Percentiles rank a stretch among this genome's conserved stretches.
Conservation (phyloP, 345 rosid genomes). For the Microcos paniculata region DNA sequence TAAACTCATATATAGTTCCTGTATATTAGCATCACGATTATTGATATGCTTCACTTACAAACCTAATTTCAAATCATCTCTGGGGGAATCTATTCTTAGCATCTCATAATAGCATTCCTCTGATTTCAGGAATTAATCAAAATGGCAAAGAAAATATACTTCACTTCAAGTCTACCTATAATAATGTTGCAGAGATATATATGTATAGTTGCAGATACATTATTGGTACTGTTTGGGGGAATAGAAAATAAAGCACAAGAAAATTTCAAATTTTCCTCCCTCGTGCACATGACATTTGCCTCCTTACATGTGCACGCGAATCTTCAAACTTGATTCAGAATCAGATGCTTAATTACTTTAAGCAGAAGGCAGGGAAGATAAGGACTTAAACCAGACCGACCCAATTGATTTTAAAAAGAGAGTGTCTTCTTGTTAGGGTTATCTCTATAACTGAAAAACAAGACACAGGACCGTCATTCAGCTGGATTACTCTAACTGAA, state of each 20-base stretch:
- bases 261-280: no score
- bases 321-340: constrained; percentile 11
- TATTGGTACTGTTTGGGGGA: background rate
- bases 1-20: background rate
- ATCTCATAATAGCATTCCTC: background rate
- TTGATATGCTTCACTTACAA: background rate
- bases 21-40: background rate
- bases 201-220: background rate
- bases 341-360: constrained; percentile 14
- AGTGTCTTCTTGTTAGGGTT: constrained; percentile 18
- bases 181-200: background rate
- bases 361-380: background rate
- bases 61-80: background rate
- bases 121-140: background rate
- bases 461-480: constrained; percentile 12
- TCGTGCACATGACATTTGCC: constrained; percentile 3
- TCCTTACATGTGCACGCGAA: constrained; percentile 20
- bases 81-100: constrained; percentile 5
- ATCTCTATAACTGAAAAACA: constrained; percentile 13
- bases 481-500: background rate
- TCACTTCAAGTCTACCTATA: background rate
- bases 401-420: background rate
- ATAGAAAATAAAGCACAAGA: background rate
- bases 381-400: background rate
- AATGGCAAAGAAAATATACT: background rate